Base-by-base conservation (phyloP, 345 rosid genomes). In the Linum usitatissimum region DNA sequence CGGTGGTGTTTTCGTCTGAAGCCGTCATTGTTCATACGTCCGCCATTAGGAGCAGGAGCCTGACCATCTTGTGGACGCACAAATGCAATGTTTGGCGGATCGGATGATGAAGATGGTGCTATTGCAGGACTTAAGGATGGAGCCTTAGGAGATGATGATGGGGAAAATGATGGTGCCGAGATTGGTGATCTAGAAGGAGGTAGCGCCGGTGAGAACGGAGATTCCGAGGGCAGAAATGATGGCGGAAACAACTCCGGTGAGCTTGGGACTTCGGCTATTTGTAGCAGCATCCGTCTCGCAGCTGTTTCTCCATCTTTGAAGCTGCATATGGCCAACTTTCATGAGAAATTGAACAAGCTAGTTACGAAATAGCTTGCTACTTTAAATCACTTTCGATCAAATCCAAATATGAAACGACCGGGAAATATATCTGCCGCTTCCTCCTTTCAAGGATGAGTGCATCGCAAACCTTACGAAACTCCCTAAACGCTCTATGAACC, bases 281-380 rank as follows among this genome's bases (percentile, higher is more conserved):
- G 80, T 72, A 84, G 71, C 71, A 60, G 73, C 73, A 77, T 74
- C 66, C 76, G 63, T n/a, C 68, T 66, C 60, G 76, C 70, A 51
- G 38, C 38, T 34, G 64, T 18, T 73, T 68, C 68, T 71, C 55
- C 55, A 30, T 60, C 8, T 42, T 45, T 55, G 59, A 69, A 55
- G 63, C 60, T 36, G 64, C 51, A 45, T 15, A 56, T 48, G 36
- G 15, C 28, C 28, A 23, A 23, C 28, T 23, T 23, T 23, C 28
- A 23, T 23, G 38, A 34, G 38, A 34, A 34, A 34, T 34, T 34
- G 8, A 34, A 34, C 28, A 2, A 23, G 28, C 28, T 23, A 23
- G 1, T 23, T 23, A 23, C 28, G 28, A 23, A 23, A 23, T 23
- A 23, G 28, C 28, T 23, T 23, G 28, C 28, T 23, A 23, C 2